phyloP scores from a whole-genome alignment of 2,329 filamentous ascomycete genomes.

The Lecanosticta acicola region DNA sequence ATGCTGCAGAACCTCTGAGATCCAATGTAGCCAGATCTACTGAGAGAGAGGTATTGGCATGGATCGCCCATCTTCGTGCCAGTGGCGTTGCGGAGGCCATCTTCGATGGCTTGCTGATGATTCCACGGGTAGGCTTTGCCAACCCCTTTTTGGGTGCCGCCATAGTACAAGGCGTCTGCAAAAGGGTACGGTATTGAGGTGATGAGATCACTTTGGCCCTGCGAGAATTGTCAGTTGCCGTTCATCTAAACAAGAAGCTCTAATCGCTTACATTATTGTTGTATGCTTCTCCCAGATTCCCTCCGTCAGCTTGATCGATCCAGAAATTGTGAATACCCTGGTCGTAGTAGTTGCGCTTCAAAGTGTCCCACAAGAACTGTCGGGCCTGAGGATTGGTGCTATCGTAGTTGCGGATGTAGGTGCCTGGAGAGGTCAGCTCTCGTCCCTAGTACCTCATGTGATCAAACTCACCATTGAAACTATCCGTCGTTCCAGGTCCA shows the following conservation, averaged over 20 bases:
- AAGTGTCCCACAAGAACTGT: constrained; percentile 26
- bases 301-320: constrained; percentile 35
- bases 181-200: constrained; percentile 30
- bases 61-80: constrained; percentile 22
- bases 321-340: constrained; percentile 33
- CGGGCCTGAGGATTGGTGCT: constrained; percentile 30
- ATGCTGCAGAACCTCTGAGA: constrained; percentile 32
- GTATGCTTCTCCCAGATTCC: constrained; percentile 35
- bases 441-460: no score
- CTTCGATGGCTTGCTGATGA: constrained; percentile 30
- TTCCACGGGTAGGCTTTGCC: constrained; percentile 32
- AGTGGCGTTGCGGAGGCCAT: constrained; percentile 28
- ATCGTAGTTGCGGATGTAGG: constrained; percentile 32
- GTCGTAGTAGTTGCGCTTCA: constrained; percentile 31
- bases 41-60: constrained; percentile 26
- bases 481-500: constrained; percentile 28
- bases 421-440: no score
- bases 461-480: no score
- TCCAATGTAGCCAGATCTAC: constrained; percentile 30
- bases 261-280: constrained; percentile 29
- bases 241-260: not conserved
- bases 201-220: constrained; percentile 27
- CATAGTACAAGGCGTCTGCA: constrained; percentile 28
- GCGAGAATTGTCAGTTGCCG: not conserved
- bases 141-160: constrained; percentile 26